Conservation (phyloP, 768 basidiomycete species). For the Collybiopsis confluens region DNA sequence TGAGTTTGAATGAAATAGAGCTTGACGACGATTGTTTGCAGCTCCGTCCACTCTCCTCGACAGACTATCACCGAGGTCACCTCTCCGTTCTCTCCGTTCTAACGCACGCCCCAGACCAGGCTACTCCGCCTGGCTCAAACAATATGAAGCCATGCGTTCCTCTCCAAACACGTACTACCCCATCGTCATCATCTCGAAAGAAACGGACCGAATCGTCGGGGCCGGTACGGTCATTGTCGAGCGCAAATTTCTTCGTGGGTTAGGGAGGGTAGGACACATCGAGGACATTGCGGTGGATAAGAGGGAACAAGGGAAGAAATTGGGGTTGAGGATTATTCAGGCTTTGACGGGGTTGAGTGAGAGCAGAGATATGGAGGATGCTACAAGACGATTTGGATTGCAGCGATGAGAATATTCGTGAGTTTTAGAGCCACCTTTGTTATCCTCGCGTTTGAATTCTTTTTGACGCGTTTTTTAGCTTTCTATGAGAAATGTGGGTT, state of each 20-base stretch:
- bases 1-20: background rate
- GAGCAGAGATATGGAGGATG: slow-evolving; percentile 17
- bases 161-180: no score
- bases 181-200: no score
- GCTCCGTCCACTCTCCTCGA: no score
- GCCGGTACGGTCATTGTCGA: no score
- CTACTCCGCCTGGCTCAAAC: slow-evolving; percentile 60
- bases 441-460: background rate
- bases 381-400: no score
- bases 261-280: slow-evolving; percentile 19
- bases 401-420: no score
- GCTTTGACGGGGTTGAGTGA: slow-evolving; percentile 27
- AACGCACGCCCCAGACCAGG: slow-evolving; percentile 34
- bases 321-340: no score
- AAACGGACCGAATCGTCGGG: no score
- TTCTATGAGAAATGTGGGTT: slow-evolving; percentile 98
- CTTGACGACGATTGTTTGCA: background rate
- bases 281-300: no score
- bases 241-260: slow-evolving; percentile 35
- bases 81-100: slow-evolving; percentile 27
- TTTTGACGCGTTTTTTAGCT: slow-evolving; percentile 39
- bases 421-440: background rate
- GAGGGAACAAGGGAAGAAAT: no score
- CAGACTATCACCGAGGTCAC: slow-evolving; percentile 53
- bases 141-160: slow-evolving; percentile 17